Conservation (phyloP, 2,329 filamentous ascomycete genomes). For the Esteya vermicola region DNA sequence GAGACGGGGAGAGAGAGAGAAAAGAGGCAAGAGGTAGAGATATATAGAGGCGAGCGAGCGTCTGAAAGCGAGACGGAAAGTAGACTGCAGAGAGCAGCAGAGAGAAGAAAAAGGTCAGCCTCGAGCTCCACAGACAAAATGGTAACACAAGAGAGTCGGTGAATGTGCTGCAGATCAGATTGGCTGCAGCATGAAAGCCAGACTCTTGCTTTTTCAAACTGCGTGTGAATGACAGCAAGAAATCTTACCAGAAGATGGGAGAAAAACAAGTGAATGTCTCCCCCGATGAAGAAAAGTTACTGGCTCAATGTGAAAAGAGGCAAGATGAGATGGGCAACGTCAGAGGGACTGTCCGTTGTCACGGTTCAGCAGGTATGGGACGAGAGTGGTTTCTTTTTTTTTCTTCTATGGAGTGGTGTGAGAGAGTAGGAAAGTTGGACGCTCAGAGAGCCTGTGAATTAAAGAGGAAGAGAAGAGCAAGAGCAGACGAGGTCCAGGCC, state of each 20-base stretch:
- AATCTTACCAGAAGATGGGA: constrained; percentile 57
- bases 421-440: background rate
- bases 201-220: too few relatives aligned
- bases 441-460: too few relatives aligned
- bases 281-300: constrained; percentile 39
- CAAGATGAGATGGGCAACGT: background rate
- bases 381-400: background rate
- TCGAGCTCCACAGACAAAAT: too few relatives aligned
- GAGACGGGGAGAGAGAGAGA: background rate
- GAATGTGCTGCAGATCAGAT: too few relatives aligned
- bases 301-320: background rate
- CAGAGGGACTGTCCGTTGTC: background rate
- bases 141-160: too few relatives aligned
- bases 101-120: too few relatives aligned
- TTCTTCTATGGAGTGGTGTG: too few relatives aligned
- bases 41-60: too few relatives aligned
- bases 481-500: constrained; percentile 2
- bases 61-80: too few relatives aligned
- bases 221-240: constrained; percentile 1
- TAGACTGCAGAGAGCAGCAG: too few relatives aligned
- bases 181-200: too few relatives aligned
- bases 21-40: background rate
- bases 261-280: constrained; percentile 99
- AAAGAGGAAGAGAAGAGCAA: background rate
- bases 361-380: background rate